Evolutionary conservation across 768 basidiomycete species (phyloP).

Genomic region (Pleurotus giganteus): DNA sequence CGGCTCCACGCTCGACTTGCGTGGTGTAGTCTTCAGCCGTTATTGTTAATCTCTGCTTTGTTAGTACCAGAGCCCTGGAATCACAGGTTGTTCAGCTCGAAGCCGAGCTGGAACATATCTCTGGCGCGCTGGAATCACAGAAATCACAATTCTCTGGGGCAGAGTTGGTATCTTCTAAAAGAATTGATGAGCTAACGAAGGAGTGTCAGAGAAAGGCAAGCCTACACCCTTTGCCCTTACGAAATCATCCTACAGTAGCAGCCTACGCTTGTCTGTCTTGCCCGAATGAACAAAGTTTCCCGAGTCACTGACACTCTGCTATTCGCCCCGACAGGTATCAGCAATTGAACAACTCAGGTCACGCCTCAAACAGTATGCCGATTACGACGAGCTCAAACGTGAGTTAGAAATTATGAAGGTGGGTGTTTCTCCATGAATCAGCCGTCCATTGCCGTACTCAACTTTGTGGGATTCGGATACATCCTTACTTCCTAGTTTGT

Average conservation of each 20-base stretch:
- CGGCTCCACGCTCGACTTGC: background rate
- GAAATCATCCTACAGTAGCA: background rate
- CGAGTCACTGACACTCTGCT: background rate
- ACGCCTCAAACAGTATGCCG: constrained; percentile 68
- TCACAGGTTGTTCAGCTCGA: constrained; percentile 74
- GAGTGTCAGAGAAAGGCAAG: constrained; percentile 57
- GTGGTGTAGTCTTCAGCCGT: no score
- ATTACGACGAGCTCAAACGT: constrained; percentile 98
- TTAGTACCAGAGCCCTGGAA: constrained; percentile 64
- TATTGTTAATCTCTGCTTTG: constrained; percentile 4
- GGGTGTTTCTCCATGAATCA: constrained; percentile 13
- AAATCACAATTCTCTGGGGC: constrained; percentile 44
- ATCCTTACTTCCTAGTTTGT: constrained; percentile 63
- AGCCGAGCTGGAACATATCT: constrained; percentile 67
- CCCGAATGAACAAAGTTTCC: background rate
- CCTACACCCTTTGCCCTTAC: background rate
- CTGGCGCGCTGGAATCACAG: constrained; percentile 64
- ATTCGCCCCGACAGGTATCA: constrained; percentile 34
- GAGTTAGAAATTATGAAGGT: constrained; percentile 99
- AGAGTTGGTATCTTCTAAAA: constrained; percentile 48
- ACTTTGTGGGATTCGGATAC: background rate
- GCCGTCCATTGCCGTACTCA: background rate
- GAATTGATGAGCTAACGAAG: constrained; percentile 56
- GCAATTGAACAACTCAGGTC: constrained; percentile 71
- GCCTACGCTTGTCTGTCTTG: background rate